phyloP scores from a whole-genome alignment of 768 basidiomycete species.

The Gymnopilus dilepis region DNA sequence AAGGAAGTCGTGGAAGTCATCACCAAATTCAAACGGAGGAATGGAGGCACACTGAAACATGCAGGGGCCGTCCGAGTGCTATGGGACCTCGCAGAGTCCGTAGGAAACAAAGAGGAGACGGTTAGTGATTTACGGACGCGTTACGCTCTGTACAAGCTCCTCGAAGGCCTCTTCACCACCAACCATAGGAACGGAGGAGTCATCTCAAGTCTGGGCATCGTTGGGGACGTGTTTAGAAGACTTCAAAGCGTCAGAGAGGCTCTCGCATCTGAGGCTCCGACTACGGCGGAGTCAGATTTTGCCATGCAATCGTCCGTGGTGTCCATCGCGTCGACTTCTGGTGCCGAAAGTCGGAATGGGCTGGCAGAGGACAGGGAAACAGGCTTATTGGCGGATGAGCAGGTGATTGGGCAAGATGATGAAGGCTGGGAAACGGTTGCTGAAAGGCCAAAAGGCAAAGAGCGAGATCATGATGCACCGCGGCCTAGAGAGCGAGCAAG shows the following conservation, averaged over 20 bases:
- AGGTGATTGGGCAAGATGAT: neutral
- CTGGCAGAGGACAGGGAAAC: too few relatives aligned
- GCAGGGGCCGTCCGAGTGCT: conserved; percentile 68
- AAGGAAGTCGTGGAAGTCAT: conserved; percentile 24
- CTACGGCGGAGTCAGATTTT: neutral
- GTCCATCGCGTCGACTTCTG: neutral
- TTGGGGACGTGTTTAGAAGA: conserved; percentile 54
- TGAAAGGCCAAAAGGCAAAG: neutral
- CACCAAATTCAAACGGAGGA: conserved; percentile 13
- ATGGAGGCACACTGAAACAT: conserved; percentile 55
- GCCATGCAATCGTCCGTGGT: neutral
- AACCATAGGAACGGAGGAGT: conserved; percentile 76
- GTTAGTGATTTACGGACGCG: conserved; percentile 35
- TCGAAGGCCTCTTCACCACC: conserved; percentile 64
- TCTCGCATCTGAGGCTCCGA: neutral
- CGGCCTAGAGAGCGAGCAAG: conserved; percentile 35
- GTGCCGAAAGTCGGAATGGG: neutral
- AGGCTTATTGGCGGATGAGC: too few relatives aligned
- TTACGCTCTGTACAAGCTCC: conserved; percentile 59
- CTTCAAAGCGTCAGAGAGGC: conserved; percentile 35
- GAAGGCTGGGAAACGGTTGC: neutral
- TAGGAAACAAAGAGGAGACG: neutral
- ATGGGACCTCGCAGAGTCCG: conserved; percentile 45
- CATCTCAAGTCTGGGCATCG: conserved; percentile 62
- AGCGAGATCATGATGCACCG: conserved; percentile 17